Evolutionary conservation across 2,329 filamentous ascomycete genomes (phyloP).

Genomic region (Penicillium sp.): DNA sequence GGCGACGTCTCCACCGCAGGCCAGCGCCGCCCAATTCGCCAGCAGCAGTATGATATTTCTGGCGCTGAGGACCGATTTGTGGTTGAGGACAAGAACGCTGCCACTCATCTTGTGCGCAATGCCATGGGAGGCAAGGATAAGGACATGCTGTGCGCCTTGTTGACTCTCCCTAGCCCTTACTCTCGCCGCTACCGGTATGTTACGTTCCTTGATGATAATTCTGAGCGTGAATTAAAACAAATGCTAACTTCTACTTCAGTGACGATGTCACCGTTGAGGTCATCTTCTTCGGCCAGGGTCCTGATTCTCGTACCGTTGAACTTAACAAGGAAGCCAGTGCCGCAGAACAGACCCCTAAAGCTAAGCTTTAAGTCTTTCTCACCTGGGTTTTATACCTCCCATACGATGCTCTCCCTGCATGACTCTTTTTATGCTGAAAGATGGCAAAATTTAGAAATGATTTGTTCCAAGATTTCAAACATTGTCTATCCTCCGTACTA

Average conservation of each 20-base stretch:
- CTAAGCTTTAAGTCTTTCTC: constrained; percentile 42
- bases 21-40: constrained; percentile 77
- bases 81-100: constrained; percentile 92
- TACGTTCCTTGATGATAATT: background rate
- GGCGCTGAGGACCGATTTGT: constrained; percentile 73
- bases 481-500: background rate
- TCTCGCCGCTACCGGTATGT: constrained; percentile 83
- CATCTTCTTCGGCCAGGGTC: constrained; percentile 90
- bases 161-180: constrained; percentile 89
- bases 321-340: constrained; percentile 87
- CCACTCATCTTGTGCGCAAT: constrained; percentile 92
- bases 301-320: constrained; percentile 73
- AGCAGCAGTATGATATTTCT: constrained; percentile 86
- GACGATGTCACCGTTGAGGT: constrained; percentile 97
- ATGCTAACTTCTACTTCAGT: constrained; percentile 48
- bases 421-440: background rate
- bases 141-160: constrained; percentile 88
- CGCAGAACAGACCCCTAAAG: constrained; percentile 46
- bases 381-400: background rate
- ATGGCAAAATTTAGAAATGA: background rate
- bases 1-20: constrained; percentile 57
- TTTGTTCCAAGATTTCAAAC: background rate
- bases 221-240: background rate
- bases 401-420: background rate
- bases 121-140: constrained; percentile 89